Evolutionary conservation across 805 yeast genomes (phyloP).

Genomic region (Candida xiaguanensis): DNA sequence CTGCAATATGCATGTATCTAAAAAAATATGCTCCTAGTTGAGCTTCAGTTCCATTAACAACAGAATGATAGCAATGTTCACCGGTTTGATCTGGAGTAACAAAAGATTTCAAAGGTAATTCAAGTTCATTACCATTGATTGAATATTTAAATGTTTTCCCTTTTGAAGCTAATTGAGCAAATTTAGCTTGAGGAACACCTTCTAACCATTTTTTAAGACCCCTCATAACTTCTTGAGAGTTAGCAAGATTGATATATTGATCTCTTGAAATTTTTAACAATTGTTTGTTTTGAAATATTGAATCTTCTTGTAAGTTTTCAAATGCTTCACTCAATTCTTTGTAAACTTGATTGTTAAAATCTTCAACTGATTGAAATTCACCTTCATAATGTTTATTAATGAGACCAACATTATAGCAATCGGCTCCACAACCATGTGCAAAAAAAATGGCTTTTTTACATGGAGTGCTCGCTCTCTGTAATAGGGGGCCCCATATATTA

Average conservation of each 20-base stretch:
- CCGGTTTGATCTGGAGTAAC: no score
- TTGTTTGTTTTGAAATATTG: conserved; percentile 39
- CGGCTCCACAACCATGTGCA: no score
- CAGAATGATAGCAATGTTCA: neutral
- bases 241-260: conserved; percentile 42
- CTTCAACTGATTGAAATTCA: conserved; percentile 28
- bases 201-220: conserved; percentile 70
- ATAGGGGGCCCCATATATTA: no score
- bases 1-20: conserved; percentile 1
- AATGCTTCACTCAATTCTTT: conserved; percentile 32
- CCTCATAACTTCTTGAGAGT: conserved; percentile 60
- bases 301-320: conserved; percentile 42
- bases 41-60: neutral
- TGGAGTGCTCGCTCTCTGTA: no score
- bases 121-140: no score
- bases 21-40: neutral
- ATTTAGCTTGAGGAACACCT: conserved; percentile 73
- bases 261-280: conserved; percentile 39
- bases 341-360: conserved; percentile 41
- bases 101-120: no score
- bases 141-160: no score
- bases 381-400: conserved; percentile 53
- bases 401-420: conserved; percentile 55
- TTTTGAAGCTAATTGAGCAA: conserved; percentile 50
- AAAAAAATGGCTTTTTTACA: no score